phyloP scores from a whole-genome alignment of 208 protist genomes.

The Acanthamoeba culbertsoni region DNA sequence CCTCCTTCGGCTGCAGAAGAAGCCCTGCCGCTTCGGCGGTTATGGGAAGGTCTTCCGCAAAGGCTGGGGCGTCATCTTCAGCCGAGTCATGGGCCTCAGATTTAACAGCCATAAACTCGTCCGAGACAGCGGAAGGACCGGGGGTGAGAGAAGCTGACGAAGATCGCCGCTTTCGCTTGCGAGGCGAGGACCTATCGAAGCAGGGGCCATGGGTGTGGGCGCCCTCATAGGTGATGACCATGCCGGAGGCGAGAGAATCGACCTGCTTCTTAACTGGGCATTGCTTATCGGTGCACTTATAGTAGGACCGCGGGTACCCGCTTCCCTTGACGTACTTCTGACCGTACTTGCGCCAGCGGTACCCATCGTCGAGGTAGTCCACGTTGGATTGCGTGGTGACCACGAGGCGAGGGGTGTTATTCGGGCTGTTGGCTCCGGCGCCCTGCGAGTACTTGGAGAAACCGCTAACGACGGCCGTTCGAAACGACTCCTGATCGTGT shows the following conservation, averaged over 20 bases:
- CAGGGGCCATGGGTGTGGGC: not conserved
- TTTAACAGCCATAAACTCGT: too few species aligned
- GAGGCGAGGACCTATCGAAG: not conserved
- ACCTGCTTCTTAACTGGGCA: constrained; percentile 56
- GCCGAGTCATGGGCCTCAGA: too few species aligned
- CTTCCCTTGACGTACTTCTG: constrained; percentile 58
- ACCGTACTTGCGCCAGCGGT: constrained; percentile 63
- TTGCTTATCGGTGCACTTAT: constrained; percentile 43
- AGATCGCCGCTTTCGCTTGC: not conserved
- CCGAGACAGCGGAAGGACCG: too few species aligned
- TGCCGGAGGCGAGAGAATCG: not conserved
- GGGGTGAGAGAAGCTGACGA: too few species aligned
- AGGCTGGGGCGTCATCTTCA: too few species aligned
- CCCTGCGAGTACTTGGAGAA: not conserved
- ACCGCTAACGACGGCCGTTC: not conserved
- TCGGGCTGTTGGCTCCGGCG: not conserved
- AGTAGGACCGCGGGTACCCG: constrained; percentile 36
- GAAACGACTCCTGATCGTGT: constrained; percentile 33
- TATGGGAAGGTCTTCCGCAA: too few species aligned
- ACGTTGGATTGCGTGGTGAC: not conserved
- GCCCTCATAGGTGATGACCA: not conserved
- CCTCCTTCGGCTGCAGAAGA: too few species aligned
- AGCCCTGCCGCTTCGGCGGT: too few species aligned
- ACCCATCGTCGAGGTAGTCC: constrained; percentile 7
- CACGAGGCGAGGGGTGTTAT: not conserved